Evolutionary conservation across 2,329 filamentous ascomycete species (phyloP).

Genomic region (Phoma sp.): DNA sequence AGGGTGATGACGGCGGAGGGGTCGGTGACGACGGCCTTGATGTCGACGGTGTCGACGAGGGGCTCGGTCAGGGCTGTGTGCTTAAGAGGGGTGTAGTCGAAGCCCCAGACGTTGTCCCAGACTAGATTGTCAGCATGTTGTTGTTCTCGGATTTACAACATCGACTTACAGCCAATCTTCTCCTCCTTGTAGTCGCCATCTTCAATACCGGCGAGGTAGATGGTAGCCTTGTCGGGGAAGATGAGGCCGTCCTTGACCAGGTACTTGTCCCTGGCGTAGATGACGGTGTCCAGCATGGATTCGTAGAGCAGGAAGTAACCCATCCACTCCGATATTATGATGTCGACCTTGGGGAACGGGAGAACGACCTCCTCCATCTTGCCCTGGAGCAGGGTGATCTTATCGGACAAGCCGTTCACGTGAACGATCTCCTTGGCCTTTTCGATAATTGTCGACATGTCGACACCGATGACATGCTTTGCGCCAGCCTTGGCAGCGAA

Average conservation of each 20-base stretch:
- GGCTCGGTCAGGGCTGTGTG: slow-evolving; percentile 92
- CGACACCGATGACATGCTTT: slow-evolving; percentile 97
- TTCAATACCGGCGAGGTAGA: slow-evolving; percentile 96
- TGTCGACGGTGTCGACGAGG: slow-evolving; percentile 94
- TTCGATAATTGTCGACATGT: slow-evolving; percentile 99
- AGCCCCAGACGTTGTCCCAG: slow-evolving; percentile 99
- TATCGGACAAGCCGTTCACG: slow-evolving; percentile 88
- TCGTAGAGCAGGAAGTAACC: slow-evolving; percentile 99
- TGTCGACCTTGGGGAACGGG: slow-evolving; percentile 94
- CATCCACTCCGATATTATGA: slow-evolving; percentile 99
- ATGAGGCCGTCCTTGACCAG: slow-evolving; percentile 86
- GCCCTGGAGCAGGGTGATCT: slow-evolving; percentile 96
- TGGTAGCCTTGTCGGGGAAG: slow-evolving; percentile 98
- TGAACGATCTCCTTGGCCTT: slow-evolving; percentile 96
- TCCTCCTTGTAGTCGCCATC: slow-evolving; percentile 99
- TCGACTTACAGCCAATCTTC: slow-evolving; percentile 87
- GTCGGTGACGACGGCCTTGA: slow-evolving; percentile 96
- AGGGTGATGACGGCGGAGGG: slow-evolving; percentile 83
- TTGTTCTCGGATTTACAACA: no score
- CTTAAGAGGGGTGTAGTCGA: slow-evolving; percentile 95
- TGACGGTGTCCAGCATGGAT: slow-evolving; percentile 97
- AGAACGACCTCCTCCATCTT: slow-evolving; percentile 99
- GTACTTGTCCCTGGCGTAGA: slow-evolving; percentile 95
- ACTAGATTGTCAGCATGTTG: slow-evolving; percentile 61
- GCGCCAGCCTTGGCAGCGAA: slow-evolving; percentile 95